Conservation (phyloP, 202 grass and related monocot genomes). For the Eragrostis tef region DNA sequence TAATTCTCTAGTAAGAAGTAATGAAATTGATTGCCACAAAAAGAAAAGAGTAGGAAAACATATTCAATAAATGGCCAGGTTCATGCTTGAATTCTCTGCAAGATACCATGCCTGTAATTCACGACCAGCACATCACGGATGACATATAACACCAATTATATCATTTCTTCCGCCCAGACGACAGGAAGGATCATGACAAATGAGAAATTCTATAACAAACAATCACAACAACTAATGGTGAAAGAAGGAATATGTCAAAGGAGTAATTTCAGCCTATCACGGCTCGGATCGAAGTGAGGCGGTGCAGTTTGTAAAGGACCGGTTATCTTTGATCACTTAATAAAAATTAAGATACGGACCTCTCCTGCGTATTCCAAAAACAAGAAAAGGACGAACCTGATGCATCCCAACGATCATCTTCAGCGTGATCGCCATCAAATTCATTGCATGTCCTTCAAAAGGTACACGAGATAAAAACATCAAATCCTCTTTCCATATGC, state of each 20-base stretch:
- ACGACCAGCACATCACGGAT: background rate
- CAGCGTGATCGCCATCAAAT: slow-evolving; percentile 28
- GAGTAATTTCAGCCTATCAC: too few relatives aligned
- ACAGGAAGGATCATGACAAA: background rate
- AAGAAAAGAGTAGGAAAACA: background rate
- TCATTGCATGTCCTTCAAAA: slow-evolving; percentile 44
- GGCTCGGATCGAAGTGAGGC: too few relatives aligned
- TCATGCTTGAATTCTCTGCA: background rate
- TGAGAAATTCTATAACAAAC: background rate
- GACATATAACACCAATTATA: background rate
- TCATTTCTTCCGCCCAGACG: background rate
- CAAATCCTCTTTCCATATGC: background rate
- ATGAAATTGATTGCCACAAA: background rate
- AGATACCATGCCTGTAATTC: background rate
- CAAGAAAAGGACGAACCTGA: slow-evolving; percentile 41
- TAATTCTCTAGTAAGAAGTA: background rate
- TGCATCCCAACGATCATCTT: slow-evolving; percentile 39
- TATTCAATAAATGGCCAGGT: background rate
- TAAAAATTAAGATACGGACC: too few relatives aligned
- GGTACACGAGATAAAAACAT: background rate
- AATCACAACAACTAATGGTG: background rate
- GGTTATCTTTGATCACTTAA: too few relatives aligned
- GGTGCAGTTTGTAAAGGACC: too few relatives aligned
- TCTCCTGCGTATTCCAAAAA: too few relatives aligned
- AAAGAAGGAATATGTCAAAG: background rate